These are phyloP conservation scores for Porphyrellus cyaneotinctus DNA, from an alignment of 768 basidiomycete species.

Conservation along the genomic window DNA sequence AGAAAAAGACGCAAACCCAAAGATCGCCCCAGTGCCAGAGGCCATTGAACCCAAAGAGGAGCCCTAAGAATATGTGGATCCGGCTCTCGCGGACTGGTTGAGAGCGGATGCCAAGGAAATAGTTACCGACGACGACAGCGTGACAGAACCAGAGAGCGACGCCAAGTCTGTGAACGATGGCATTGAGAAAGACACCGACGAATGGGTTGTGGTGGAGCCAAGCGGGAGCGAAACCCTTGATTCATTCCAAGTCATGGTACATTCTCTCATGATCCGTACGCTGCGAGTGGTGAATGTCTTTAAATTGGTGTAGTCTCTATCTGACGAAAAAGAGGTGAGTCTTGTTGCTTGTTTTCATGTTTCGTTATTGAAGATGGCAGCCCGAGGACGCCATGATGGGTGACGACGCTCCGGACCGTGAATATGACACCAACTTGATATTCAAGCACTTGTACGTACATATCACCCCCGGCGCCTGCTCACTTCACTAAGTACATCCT, in stretches of 20 bases:
- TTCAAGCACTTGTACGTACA: conserved; percentile 75
- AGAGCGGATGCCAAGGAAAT: conserved; percentile 41
- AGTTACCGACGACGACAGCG: conserved; percentile 30
- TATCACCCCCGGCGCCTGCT: neutral
- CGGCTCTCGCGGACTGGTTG: conserved; percentile 58
- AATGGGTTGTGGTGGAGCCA: conserved; percentile 35
- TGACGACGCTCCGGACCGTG: conserved; percentile 64
- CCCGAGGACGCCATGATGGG: conserved; percentile 59
- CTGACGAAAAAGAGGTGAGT: conserved; percentile 13
- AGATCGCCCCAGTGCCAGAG: neutral
- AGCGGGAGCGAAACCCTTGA: conserved; percentile 23
- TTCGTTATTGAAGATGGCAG: conserved; percentile 5
- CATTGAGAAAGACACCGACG: conserved; percentile 36
- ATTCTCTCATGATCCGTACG: neutral
- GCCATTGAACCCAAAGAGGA: conserved; percentile 20
- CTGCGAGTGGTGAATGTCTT: neutral
- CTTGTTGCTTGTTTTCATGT: neutral
- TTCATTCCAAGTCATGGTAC: conserved; percentile 13
- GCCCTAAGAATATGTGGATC: conserved; percentile 39
- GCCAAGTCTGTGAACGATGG: conserved; percentile 68
- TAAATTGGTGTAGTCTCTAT: conserved; percentile 7
- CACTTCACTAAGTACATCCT: neutral
- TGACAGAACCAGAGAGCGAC: conserved; percentile 58
- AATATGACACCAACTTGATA: conserved; percentile 75
- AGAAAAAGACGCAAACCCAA: conserved; percentile 16